Evolutionary conservation across 2,329 filamentous ascomycete species (phyloP), one percentile per base, ranked within the genome.

Genomic region (Furcasterigmium sp.): DNA sequence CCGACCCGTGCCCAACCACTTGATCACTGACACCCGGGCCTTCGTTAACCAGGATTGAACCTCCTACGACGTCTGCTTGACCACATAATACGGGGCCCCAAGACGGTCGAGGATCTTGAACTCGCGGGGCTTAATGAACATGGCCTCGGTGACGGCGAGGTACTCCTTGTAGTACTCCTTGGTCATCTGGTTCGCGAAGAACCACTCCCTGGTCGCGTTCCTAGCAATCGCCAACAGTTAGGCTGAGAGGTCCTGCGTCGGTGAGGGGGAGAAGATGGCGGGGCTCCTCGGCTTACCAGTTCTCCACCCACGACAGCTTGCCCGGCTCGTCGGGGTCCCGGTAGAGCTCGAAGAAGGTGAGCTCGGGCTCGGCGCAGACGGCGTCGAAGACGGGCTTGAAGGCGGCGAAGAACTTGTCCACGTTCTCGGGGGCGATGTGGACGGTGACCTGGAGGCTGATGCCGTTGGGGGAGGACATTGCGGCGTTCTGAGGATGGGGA

Each of bases 311-410:
- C 5, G 53, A 57, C 8, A 69, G 44, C 23, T 56, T 58, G 3
- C 65, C 66, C 1, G 64, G 63, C 14, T 65, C 56, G 15, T 63
- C 57, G 1, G 53, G 50, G 44, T 53, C 54, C 45, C 58, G 57
- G 34, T 64, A 69, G 19, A 71, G 52, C 48, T 72, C 61, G 49
- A 73, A 72, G 53, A 67, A 72, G 1, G 60, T 56, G 48, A 62
- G 67, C 43, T 70, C 65, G 2, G 67, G 63, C 52, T 73, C 69
- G 3, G 58, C 61, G 8, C 58, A 52, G 6, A 70, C 62, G n/a
- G 50, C 51, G 32, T 70, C 62, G 45, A 68, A 71, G 20, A 57
- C 56, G 2, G 60, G 56, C 23, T 65, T 64, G 43, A 35, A 17
- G 5, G 32, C 32, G 11, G 15, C 15, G 32, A 35, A 35, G 32